Conservation (phyloP, 192 early-diverging fungal species). For the Entomortierella lignicola region DNA sequence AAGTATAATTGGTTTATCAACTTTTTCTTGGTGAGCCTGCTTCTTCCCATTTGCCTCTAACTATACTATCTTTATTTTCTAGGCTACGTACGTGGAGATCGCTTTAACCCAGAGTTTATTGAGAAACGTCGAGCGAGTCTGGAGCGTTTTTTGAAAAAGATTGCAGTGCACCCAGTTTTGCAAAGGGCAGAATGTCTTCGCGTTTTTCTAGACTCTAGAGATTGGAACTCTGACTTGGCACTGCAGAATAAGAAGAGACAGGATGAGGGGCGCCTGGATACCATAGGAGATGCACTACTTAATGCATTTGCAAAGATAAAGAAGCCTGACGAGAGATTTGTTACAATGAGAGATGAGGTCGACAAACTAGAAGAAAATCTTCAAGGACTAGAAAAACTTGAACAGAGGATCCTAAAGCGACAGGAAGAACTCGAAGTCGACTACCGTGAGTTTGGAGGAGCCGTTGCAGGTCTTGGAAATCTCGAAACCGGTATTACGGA, state of each 20-base stretch:
- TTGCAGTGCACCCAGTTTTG: conserved; percentile 84
- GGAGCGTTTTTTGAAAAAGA: conserved; percentile 86
- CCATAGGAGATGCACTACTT: conserved; percentile 84
- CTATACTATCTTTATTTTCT: conserved; percentile 1
- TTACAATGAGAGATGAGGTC: conserved; percentile 82
- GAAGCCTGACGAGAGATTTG: conserved; percentile 88
- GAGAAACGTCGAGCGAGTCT: conserved; percentile 80
- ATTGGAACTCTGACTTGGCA: conserved; percentile 67
- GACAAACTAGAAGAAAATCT: conserved; percentile 91
- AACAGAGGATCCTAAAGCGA: conserved; percentile 77
- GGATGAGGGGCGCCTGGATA: conserved; percentile 77
- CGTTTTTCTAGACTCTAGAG: conserved; percentile 86
- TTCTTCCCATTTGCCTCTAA: background rate
- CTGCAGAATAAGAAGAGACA: conserved; percentile 58
- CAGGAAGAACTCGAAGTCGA: conserved; percentile 83
- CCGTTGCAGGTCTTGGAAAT: conserved; percentile 77
- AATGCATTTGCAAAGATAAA: conserved; percentile 93
- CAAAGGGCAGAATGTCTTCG: conserved; percentile 75
- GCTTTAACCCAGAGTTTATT: conserved; percentile 94
- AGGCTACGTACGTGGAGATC: conserved; percentile 96
- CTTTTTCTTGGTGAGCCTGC: background rate
- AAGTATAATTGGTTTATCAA: conserved; percentile 16
- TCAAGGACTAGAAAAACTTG: conserved; percentile 85
- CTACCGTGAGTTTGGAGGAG: conserved; percentile 82
- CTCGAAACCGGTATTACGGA: conserved; percentile 90